Conservation (phyloP, 768 basidiomycete species). For the Macrolepiota albuminosa region DNA sequence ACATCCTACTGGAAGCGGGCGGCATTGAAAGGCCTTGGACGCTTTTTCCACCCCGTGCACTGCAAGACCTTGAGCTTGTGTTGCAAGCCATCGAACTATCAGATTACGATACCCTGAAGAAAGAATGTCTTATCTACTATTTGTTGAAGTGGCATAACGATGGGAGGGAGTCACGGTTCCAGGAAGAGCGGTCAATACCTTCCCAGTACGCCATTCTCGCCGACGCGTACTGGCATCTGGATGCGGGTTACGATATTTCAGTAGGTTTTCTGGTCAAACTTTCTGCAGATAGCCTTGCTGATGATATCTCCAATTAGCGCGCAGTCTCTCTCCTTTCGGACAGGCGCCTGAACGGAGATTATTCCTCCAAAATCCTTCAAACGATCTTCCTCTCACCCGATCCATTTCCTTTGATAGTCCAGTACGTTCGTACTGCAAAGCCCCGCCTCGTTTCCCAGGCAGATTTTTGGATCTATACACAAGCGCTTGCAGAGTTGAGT, state of each 20-base stretch:
- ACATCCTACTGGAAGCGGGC: constrained; percentile 64
- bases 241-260: constrained; percentile 58
- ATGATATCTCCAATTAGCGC: constrained; percentile 34
- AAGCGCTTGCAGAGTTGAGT: constrained; percentile 62
- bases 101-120: constrained; percentile 70
- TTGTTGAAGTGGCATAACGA: constrained; percentile 78
- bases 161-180: constrained; percentile 48
- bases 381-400: constrained; percentile 50
- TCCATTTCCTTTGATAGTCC: constrained; percentile 54
- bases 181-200: constrained; percentile 54
- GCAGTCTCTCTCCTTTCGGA: constrained; percentile 74
- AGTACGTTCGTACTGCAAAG: constrained; percentile 72
- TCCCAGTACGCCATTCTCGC: constrained; percentile 72
- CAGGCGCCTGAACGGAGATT: constrained; percentile 68
- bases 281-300: not conserved
- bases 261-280: constrained; percentile 38
- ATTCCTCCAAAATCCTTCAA: constrained; percentile 72
- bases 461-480: constrained; percentile 65
- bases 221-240: constrained; percentile 85
- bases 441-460: constrained; percentile 64
- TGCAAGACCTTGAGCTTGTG: constrained; percentile 47
- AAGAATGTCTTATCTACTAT: constrained; percentile 77
- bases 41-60: constrained; percentile 66
- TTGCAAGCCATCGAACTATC: constrained; percentile 58
- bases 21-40: constrained; percentile 54